A percentile compares a stretch with the other conserved stretches of the same genome.
phyloP scores from a whole-genome alignment of 2,329 filamentous ascomycete genomes.

The Claviceps capensis region DNA sequence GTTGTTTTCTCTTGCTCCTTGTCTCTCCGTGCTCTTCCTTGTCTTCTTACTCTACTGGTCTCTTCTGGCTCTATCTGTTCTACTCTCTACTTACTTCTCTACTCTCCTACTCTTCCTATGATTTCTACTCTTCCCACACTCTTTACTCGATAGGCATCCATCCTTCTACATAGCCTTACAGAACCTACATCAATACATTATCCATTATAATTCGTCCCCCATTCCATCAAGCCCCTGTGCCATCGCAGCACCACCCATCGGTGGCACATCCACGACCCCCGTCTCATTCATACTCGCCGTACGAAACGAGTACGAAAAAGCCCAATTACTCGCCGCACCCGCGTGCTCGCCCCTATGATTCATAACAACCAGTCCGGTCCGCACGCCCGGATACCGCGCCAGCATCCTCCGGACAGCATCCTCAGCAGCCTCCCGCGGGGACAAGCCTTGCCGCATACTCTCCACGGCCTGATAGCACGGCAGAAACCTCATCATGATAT shows the following conservation, averaged over 20 bases:
- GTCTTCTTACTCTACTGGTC: not conserved
- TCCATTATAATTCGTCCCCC: too few species aligned
- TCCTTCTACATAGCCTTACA: too few species aligned
- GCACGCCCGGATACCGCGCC: conserved; percentile 29
- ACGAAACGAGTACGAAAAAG: conserved; percentile 38
- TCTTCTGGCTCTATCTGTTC: not conserved
- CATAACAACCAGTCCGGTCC: conserved; percentile 37
- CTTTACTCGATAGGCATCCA: too few species aligned
- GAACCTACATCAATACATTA: too few species aligned
- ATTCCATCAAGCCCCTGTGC: too few species aligned
- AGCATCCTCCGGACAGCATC: conserved; percentile 37
- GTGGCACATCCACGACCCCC: conserved; percentile 27
- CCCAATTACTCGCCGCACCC: conserved; percentile 39
- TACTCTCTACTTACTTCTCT: not conserved
- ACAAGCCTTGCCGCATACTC: conserved; percentile 34
- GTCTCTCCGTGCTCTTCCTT: too few species aligned
- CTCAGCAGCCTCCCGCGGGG: conserved; percentile 31
- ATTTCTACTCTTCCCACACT: too few species aligned
- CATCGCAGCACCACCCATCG: not conserved
- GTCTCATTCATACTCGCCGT: conserved; percentile 32
- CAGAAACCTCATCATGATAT: conserved; percentile 43
- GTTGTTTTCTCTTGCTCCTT: not conserved
- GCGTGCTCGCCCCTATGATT: conserved; percentile 34
- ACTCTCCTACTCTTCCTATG: too few species aligned
- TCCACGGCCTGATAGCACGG: conserved; percentile 46